A percentile compares a stretch with the other conserved stretches of the same genome.
These are phyloP conservation scores for Pyrenula aspistea DNA, from an alignment of 495 filamentous ascomycete species.

Conservation along the genomic window DNA sequence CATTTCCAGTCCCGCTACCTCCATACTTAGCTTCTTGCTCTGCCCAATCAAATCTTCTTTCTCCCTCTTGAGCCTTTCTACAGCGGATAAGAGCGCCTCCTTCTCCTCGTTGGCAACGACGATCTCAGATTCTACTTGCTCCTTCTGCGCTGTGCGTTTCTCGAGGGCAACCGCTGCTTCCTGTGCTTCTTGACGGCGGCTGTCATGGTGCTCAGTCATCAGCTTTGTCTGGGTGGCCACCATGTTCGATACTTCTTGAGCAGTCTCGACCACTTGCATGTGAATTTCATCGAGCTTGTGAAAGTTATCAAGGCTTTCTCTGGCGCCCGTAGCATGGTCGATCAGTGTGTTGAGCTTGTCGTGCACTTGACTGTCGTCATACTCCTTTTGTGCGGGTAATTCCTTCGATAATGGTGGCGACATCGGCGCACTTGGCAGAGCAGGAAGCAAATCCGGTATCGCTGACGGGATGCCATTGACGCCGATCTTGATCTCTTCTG, in stretches of 20 bases:
- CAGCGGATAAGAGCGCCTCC: slow-evolving; percentile 43
- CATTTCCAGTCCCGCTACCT: slow-evolving; percentile 79
- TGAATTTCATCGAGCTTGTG: slow-evolving; percentile 83
- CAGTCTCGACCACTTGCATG: slow-evolving; percentile 75
- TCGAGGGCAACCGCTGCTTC: slow-evolving; percentile 74
- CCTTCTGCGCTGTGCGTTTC: slow-evolving; percentile 61
- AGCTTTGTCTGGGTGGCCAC: slow-evolving; percentile 66
- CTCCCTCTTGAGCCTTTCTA: slow-evolving; percentile 47
- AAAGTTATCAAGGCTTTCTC: slow-evolving; percentile 43
- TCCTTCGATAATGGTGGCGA: slow-evolving; percentile 8
- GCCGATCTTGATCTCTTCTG: slow-evolving; percentile 37
- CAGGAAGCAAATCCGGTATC: slow-evolving; percentile 35
- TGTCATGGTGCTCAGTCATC: slow-evolving; percentile 66
- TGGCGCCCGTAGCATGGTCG: slow-evolving; percentile 30
- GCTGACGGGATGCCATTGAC: slow-evolving; percentile 38
- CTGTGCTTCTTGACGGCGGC: slow-evolving; percentile 68
- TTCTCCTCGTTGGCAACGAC: slow-evolving; percentile 52
- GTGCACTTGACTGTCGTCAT: slow-evolving; percentile 61
- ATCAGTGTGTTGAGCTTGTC: slow-evolving; percentile 81
- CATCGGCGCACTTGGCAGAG: slow-evolving; percentile 30
- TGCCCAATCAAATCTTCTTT: slow-evolving; percentile 60
- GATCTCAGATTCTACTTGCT: slow-evolving; percentile 64
- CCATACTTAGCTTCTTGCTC: slow-evolving; percentile 65
- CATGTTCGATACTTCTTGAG: slow-evolving; percentile 76
- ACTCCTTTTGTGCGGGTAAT: slow-evolving; percentile 27